Evolutionary conservation across 108 stramenopile species (phyloP), one percentile per base, ranked within the genome.

Genomic region (Cyclostephanos tholiformis): DNA sequence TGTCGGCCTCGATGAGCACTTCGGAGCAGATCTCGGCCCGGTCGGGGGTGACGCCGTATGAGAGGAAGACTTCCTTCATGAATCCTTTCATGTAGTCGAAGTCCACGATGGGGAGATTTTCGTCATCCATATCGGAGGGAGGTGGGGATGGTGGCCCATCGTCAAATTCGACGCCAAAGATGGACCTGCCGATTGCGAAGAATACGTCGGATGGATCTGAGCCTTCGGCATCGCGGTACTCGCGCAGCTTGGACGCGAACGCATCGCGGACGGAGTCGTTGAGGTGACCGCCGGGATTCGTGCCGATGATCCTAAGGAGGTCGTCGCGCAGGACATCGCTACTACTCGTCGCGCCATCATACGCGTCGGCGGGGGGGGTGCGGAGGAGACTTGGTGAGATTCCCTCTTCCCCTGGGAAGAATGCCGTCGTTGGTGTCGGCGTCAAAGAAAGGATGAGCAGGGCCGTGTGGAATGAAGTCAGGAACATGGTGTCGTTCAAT

Each of bases 1-100:
- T 82, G 62, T 89, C 89, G 14, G 82, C 69, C 57, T 87, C 89
- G 67, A 87, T 87, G 39, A 89, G 83, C 0, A 89, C 89, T 35
- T 89, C 87, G 27, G 83, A 60, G 49, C 85, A 84, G 4, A 62
- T 79, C 69, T 88, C 82, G 23, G 87, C 87, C 22, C 78, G 77
- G 23, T 63, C 68, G 14, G 72, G 77, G 16, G 85, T 65, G 2
- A 85, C 84, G 1, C 83, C 85, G 58, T 86, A 88, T 0, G 83
- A 82, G 10, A 86, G 65, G 56, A 88, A 85, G 1, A 82, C 81
- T 13, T 84, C 80, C 41, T 82, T 84, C 83, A 88, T 88, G 76
- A 88, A 88, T 36, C 58, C 36, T 74, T 87, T 84, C 86, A 87
- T 87, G 70, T 69, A 82, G 43, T 82, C 86, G 71, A 87, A 87